A percentile compares a stretch with the other conserved stretches of the same genome.
These are phyloP conservation scores for Thermothielavioides terrestris DNA, from an alignment of 495 filamentous ascomycete genomes.

Conservation along the genomic window DNA sequence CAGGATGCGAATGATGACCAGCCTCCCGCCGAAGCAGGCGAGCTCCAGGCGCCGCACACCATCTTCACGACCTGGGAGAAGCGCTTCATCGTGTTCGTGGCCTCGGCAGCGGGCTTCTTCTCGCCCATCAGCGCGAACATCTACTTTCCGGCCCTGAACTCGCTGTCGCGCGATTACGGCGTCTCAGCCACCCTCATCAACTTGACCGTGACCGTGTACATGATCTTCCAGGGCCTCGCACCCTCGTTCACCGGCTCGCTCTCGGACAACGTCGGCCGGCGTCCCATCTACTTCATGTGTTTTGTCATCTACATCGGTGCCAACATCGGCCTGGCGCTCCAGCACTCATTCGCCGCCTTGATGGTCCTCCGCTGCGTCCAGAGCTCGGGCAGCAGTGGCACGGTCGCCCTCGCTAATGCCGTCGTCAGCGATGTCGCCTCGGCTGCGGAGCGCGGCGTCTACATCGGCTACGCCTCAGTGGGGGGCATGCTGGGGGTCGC, in stretches of 20 bases:
- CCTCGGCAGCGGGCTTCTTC: slow-evolving; percentile 55
- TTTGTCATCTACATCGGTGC: slow-evolving; percentile 50
- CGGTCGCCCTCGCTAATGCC: slow-evolving; percentile 45
- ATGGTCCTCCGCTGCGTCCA: slow-evolving; percentile 49
- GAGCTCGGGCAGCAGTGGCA: slow-evolving; percentile 44
- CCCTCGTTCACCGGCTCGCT: slow-evolving; percentile 50
- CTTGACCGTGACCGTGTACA: slow-evolving; percentile 54
- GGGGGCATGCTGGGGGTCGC: slow-evolving; percentile 29
- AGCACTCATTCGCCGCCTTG: slow-evolving; percentile 41
- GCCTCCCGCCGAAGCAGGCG: too few relatives aligned
- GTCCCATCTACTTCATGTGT: slow-evolving; percentile 46
- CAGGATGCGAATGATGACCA: too few relatives aligned
- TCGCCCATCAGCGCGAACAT: slow-evolving; percentile 61
- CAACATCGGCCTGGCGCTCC: slow-evolving; percentile 47
- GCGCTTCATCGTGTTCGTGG: slow-evolving; percentile 51
- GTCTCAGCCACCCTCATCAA: slow-evolving; percentile 50
- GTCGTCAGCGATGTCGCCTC: slow-evolving; percentile 48
- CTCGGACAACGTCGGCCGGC: slow-evolving; percentile 46
- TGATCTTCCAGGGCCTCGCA: slow-evolving; percentile 51
- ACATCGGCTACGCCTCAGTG: slow-evolving; percentile 32
- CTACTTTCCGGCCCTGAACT: slow-evolving; percentile 62
- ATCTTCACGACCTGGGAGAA: slow-evolving; percentile 50
- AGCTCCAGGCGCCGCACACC: slow-evolving; percentile 32
- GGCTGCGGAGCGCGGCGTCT: slow-evolving; percentile 43
- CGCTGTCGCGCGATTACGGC: slow-evolving; percentile 43